Percentiles rank a stretch among this genome's conserved stretches.
Evolutionary conservation across 108 stramenopile species (phyloP).

Genomic region (Schizochytrium sp.): DNA sequence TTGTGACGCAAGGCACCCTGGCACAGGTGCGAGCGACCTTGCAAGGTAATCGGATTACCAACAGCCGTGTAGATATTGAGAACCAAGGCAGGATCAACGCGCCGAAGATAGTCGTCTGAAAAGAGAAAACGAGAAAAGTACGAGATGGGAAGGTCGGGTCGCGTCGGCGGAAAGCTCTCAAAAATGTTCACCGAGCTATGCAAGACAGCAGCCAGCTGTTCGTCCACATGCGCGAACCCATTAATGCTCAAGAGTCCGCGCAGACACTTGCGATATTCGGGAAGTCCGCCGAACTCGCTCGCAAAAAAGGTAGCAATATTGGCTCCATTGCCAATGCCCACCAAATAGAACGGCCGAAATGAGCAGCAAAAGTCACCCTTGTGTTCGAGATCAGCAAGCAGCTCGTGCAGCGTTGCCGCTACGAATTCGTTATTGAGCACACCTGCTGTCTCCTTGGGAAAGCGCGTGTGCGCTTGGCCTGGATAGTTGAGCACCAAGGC

Average conservation of each 20-base stretch:
- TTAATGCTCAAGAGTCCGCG: constrained; percentile 40
- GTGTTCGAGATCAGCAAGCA: constrained; percentile 40
- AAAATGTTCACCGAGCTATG: constrained; percentile 43
- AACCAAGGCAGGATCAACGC: constrained; percentile 39
- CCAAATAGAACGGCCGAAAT: constrained; percentile 36
- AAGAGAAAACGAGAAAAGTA: constrained; percentile 48
- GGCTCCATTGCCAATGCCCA: constrained; percentile 47
- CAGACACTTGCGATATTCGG: constrained; percentile 28
- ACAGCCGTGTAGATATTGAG: constrained; percentile 54
- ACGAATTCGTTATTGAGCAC: constrained; percentile 40
- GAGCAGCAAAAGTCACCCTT: constrained; percentile 35
- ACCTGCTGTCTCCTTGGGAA: constrained; percentile 24
- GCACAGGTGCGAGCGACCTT: constrained; percentile 33
- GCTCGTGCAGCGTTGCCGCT: constrained; percentile 44
- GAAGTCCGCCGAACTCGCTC: constrained; percentile 8
- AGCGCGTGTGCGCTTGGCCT: constrained; percentile 44
- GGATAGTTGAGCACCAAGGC: constrained; percentile 49
- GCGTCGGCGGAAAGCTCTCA: constrained; percentile 36
- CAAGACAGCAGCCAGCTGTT: constrained; percentile 48
- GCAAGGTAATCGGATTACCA: constrained; percentile 43
- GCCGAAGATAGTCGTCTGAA: constrained; percentile 39
- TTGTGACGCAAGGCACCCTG: constrained; percentile 34
- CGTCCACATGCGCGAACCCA: constrained; percentile 40
- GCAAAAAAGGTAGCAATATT: constrained; percentile 41
- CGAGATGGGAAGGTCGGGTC: constrained; percentile 48